phyloP scores from a whole-genome alignment of 2,329 filamentous ascomycete genomes.

The Piedraia hortae region DNA sequence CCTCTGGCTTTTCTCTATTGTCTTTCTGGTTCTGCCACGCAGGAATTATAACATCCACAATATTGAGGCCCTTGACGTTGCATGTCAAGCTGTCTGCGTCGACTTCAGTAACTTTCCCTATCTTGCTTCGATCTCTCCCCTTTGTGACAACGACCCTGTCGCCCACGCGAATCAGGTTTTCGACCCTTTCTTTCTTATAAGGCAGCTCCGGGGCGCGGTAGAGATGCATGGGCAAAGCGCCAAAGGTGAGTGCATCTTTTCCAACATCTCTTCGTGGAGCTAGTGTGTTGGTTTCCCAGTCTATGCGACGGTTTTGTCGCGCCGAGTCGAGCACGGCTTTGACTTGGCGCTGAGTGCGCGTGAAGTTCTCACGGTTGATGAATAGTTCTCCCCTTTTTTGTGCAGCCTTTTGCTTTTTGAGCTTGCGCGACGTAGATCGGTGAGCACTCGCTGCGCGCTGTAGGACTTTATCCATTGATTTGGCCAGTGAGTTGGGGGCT shows the following conservation, averaged over 20 bases:
- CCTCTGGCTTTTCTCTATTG: slow-evolving; percentile 7
- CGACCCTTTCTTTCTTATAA: slow-evolving; percentile 6
- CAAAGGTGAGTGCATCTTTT: slow-evolving; percentile 28
- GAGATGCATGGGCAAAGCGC: slow-evolving; percentile 15
- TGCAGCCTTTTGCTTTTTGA: slow-evolving; percentile 1
- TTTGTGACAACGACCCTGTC: slow-evolving; percentile 64
- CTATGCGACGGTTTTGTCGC: slow-evolving; percentile 34
- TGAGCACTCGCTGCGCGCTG: slow-evolving; percentile 38
- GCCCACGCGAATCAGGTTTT: slow-evolving; percentile 18
- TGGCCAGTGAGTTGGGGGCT: background rate
- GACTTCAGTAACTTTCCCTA: slow-evolving; percentile 40
- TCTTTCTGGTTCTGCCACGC: slow-evolving; percentile 17
- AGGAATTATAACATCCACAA: slow-evolving; percentile 16
- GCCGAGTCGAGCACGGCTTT: slow-evolving; percentile 18
- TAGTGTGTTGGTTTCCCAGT: slow-evolving; percentile 52
- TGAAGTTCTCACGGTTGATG: slow-evolving; percentile 8
- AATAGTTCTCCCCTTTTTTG: slow-evolving; percentile 6
- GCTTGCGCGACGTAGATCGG: slow-evolving; percentile 26
- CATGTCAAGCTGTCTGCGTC: slow-evolving; percentile 12
- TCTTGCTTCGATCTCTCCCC: slow-evolving; percentile 57
- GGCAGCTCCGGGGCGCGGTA: slow-evolving; percentile 8
- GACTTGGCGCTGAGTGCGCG: slow-evolving; percentile 2
- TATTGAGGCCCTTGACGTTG: slow-evolving; percentile 15
- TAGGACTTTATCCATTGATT: slow-evolving; percentile 40
- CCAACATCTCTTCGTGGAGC: slow-evolving; percentile 52